Conservation (phyloP, 768 basidiomycete species). For the Leccinellum luteum region DNA sequence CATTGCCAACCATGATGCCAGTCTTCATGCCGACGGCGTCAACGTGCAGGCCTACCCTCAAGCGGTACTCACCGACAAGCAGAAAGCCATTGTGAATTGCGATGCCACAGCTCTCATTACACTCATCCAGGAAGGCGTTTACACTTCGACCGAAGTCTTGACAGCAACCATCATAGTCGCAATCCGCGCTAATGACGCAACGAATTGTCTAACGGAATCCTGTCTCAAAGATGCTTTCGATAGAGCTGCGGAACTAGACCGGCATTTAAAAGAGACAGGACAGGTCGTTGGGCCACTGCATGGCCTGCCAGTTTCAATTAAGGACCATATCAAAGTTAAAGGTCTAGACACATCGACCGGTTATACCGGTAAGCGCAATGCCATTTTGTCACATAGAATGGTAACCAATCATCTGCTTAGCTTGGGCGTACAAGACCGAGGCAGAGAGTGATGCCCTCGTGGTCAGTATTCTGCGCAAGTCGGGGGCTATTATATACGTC, state of each 20-base stretch:
- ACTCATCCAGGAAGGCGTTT: constrained; percentile 17
- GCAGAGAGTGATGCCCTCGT: constrained; percentile 43
- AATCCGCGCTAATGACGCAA: constrained; percentile 31
- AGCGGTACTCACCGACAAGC: constrained; percentile 21
- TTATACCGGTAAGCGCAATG: constrained; percentile 20
- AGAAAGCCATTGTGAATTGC: constrained; percentile 28
- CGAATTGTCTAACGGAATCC: constrained; percentile 58
- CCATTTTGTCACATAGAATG: not conserved
- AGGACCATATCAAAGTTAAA: constrained; percentile 47
- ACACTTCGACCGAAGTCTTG: constrained; percentile 27
- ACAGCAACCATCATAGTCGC: constrained; percentile 28
- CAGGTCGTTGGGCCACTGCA: constrained; percentile 46
- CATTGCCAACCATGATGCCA: not conserved
- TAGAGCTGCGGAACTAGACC: constrained; percentile 51
- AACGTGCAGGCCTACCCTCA: constrained; percentile 30
- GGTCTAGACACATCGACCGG: constrained; percentile 41
- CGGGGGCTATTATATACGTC: constrained; percentile 45
- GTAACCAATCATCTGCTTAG: constrained; percentile 22
- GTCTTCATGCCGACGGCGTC: constrained; percentile 1
- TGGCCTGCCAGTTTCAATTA: constrained; percentile 44
- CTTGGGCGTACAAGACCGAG: constrained; percentile 39
- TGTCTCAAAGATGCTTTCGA: constrained; percentile 50
- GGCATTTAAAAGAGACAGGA: constrained; percentile 43
- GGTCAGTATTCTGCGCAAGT: constrained; percentile 42
- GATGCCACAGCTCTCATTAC: constrained; percentile 30